A percentile compares a stretch with the other conserved stretches of the same genome.
phyloP scores from a whole-genome alignment of 176 grass and related monocot genomes.

The Oryza nivara region DNA sequence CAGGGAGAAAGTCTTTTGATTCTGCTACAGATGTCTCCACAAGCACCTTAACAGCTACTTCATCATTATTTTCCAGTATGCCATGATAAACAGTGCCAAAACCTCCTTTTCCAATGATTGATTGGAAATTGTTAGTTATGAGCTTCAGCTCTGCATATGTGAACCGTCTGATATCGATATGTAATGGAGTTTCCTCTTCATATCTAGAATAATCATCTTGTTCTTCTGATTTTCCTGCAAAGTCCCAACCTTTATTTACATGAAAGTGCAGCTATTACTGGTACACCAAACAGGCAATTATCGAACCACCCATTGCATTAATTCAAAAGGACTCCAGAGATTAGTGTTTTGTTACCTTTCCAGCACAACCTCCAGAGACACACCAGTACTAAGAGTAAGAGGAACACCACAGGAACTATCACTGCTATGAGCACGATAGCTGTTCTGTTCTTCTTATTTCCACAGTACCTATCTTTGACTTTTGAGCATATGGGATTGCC shows the following conservation, averaged over 20 bases:
- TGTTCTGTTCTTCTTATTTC: conserved; percentile 13
- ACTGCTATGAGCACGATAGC: background rate
- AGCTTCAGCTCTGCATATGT: conserved; percentile 45
- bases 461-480: background rate
- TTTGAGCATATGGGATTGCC: conserved; percentile 32
- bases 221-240: conserved; percentile 25
- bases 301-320: background rate
- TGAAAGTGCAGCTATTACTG: background rate
- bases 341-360: conserved; percentile 21
- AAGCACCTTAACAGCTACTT: conserved; percentile 53
- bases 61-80: conserved; percentile 38
- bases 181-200: conserved; percentile 44
- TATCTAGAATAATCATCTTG: conserved; percentile 30
- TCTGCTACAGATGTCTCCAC: conserved; percentile 35
- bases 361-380: background rate
- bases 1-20: conserved; percentile 45
- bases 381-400: conserved; percentile 5
- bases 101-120: conserved; percentile 49
- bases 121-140: conserved; percentile 42
- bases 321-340: background rate
- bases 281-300: background rate
- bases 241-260: background rate
- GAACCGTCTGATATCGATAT: conserved; percentile 41
- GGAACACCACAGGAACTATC: conserved; percentile 26
- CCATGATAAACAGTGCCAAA: conserved; percentile 57